Percentiles rank a stretch among this genome's conserved stretches.
These are phyloP conservation scores for Wickerhamiella spandovensis DNA, from an alignment of 805 yeast species.

Conservation along the genomic window DNA sequence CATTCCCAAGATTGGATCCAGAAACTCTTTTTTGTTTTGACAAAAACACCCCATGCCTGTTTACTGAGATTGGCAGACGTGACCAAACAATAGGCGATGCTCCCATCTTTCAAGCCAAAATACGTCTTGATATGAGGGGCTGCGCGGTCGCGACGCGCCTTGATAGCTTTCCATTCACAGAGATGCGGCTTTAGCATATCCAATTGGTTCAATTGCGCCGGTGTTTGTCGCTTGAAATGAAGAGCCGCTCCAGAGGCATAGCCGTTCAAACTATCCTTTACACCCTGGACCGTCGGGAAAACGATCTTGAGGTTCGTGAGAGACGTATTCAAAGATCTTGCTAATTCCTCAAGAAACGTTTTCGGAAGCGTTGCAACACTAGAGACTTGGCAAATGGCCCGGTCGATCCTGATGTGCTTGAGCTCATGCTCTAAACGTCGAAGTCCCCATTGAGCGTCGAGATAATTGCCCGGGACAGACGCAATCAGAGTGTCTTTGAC, in stretches of 20 bases:
- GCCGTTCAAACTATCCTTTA: slow-evolving; percentile 32
- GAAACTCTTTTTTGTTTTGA: slow-evolving; percentile 16
- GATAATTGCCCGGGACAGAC: slow-evolving; percentile 22
- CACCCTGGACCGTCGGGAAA: slow-evolving; percentile 33
- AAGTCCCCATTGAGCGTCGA: slow-evolving; percentile 15
- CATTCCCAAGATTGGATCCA: slow-evolving; percentile 37
- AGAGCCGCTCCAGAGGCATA: slow-evolving; percentile 37
- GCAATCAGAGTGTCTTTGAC: slow-evolving; percentile 16
- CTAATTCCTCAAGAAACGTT: slow-evolving; percentile 6
- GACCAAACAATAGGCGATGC: slow-evolving; percentile 44
- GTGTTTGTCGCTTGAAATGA: slow-evolving; percentile 29
- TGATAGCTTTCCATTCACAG: slow-evolving; percentile 31
- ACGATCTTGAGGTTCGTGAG: slow-evolving; percentile 29
- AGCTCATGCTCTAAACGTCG: slow-evolving; percentile 10
- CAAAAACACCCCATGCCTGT: slow-evolving; percentile 65
- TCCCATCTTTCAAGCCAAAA: slow-evolving; percentile 33
- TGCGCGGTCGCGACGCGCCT: slow-evolving; percentile 23
- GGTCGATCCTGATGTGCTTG: slow-evolving; percentile 6
- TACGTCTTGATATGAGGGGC: slow-evolving; percentile 64
- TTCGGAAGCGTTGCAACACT: slow-evolving; percentile 20
- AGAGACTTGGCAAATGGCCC: slow-evolving; percentile 16
- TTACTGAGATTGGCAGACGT: slow-evolving; percentile 66
- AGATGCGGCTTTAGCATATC: slow-evolving; percentile 31
- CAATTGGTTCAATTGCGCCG: slow-evolving; percentile 27
- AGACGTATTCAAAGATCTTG: slow-evolving; percentile 18